These are phyloP conservation scores for Strobilomyces echinocephalus DNA, from an alignment of 768 basidiomycete genomes.

Conservation along the genomic window DNA sequence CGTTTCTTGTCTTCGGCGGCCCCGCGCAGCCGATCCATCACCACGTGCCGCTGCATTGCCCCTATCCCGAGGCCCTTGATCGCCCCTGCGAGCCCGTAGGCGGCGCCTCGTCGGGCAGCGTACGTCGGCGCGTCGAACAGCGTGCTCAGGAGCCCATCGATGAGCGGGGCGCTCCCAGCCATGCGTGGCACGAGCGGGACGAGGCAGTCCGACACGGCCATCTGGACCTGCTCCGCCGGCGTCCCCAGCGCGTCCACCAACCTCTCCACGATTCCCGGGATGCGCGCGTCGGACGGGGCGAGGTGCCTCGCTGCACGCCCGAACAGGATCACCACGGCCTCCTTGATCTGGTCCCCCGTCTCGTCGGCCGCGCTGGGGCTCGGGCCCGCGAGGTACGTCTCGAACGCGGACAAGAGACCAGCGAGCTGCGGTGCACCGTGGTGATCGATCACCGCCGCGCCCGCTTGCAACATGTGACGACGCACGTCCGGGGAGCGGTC, in stretches of 20 bases:
- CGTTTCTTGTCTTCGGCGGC: conserved; percentile 87
- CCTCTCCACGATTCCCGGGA: conserved; percentile 77
- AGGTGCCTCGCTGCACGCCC: conserved; percentile 90
- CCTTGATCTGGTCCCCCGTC: conserved; percentile 82
- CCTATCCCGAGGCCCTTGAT: conserved; percentile 87
- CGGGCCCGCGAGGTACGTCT: conserved; percentile 58
- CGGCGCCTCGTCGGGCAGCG: conserved; percentile 91
- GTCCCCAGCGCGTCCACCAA: conserved; percentile 88
- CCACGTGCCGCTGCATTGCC: conserved; percentile 77
- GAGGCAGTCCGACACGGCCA: conserved; percentile 93
- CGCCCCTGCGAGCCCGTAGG: conserved; percentile 91
- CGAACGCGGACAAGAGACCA: conserved; percentile 76
- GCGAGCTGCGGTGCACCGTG: conserved; percentile 73
- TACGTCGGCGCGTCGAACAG: conserved; percentile 81
- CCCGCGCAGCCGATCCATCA: conserved; percentile 66
- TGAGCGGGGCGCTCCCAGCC: conserved; percentile 47
- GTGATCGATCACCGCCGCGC: conserved; percentile 72
- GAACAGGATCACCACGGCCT: conserved; percentile 91
- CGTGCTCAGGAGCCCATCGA: conserved; percentile 72
- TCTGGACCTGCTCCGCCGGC: conserved; percentile 93
- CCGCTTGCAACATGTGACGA: conserved; percentile 82
- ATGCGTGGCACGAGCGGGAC: conserved; percentile 78
- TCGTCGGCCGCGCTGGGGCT: conserved; percentile 50
- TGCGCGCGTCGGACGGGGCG: conserved; percentile 66
- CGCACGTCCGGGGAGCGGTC: conserved; percentile 81